A percentile compares a stretch with the other conserved stretches of the same genome.
These are phyloP conservation scores for Camelina sativa DNA, from an alignment of 345 rosid genomes.

Conservation along the genomic window DNA sequence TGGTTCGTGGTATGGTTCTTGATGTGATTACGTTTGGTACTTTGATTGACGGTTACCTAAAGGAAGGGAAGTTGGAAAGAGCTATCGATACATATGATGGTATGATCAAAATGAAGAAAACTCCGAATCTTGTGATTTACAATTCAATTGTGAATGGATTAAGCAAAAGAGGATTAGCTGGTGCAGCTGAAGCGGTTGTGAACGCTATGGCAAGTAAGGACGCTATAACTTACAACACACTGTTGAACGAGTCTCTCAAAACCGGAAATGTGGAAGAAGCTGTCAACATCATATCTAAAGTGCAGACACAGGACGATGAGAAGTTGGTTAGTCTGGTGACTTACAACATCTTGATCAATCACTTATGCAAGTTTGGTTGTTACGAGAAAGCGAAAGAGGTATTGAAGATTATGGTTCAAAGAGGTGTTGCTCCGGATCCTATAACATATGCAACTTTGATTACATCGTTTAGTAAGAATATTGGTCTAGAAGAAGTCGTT, in stretches of 20 bases:
- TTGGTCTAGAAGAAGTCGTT: constrained; percentile 53
- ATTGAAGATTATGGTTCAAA: constrained; percentile 47
- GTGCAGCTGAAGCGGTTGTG: constrained; percentile 34
- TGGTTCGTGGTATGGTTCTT: constrained; percentile 59
- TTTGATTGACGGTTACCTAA: constrained; percentile 64
- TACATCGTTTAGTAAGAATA: constrained; percentile 49
- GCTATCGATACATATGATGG: constrained; percentile 54
- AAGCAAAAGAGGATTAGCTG: constrained; percentile 50
- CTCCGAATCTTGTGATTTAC: constrained; percentile 56
- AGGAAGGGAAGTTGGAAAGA: constrained; percentile 59
- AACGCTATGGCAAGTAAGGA: constrained; percentile 44
- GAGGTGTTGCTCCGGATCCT: constrained; percentile 54
- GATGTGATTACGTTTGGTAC: constrained; percentile 61
- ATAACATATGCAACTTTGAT: constrained; percentile 60
- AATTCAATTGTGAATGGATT: constrained; percentile 65
- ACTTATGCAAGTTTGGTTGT: constrained; percentile 61
- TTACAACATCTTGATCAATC: constrained; percentile 59
- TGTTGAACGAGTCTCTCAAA: constrained; percentile 52
- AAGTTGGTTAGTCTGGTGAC: constrained; percentile 48
- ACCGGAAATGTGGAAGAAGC: constrained; percentile 53
- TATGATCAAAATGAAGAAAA: constrained; percentile 48
- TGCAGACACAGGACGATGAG: constrained; percentile 42
- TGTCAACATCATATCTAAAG: constrained; percentile 41
- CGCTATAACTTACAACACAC: constrained; percentile 56
- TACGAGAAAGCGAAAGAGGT: constrained; percentile 57